These are phyloP conservation scores for Linum usitatissimum DNA, from an alignment of 345 rosid species.

Conservation along the genomic window DNA sequence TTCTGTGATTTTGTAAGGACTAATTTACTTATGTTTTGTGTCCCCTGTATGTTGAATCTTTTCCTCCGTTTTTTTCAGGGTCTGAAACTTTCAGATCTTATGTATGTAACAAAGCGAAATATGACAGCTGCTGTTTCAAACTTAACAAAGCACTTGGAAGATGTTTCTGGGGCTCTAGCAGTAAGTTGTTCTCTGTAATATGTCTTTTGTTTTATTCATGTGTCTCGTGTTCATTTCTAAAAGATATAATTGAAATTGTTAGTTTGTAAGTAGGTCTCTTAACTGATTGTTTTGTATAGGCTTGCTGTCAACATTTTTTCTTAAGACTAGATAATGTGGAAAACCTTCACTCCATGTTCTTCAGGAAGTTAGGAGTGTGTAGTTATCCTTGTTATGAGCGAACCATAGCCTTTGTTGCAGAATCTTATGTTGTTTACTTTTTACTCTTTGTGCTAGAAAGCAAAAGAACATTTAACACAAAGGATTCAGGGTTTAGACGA, in stretches of 20 bases:
- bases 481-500: conserved; percentile 62
- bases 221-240: neutral
- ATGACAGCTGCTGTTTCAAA: conserved; percentile 73
- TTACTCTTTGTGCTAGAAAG: conserved; percentile 35
- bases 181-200: conserved; percentile 30
- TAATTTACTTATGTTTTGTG: conserved; percentile 1
- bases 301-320: neutral
- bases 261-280: neutral
- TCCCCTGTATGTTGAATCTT: conserved; percentile 3
- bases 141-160: conserved; percentile 73
- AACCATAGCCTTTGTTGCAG: neutral
- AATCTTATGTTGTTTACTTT: conserved; percentile 6
- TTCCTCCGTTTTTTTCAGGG: conserved; percentile 38
- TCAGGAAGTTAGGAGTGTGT: neutral
- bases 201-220: neutral
- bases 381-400: neutral
- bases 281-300: neutral
- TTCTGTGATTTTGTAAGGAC: neutral
- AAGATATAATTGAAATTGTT: neutral
- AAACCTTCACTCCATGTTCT: neutral
- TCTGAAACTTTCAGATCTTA: conserved; percentile 69
- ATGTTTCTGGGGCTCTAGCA: conserved; percentile 63
- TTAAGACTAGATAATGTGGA: neutral
- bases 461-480: conserved; percentile 74
- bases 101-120: conserved; percentile 73